phyloP scores from a whole-genome alignment of 1,284 basidiomycete species.

The Rhodotorula glutinis region DNA sequence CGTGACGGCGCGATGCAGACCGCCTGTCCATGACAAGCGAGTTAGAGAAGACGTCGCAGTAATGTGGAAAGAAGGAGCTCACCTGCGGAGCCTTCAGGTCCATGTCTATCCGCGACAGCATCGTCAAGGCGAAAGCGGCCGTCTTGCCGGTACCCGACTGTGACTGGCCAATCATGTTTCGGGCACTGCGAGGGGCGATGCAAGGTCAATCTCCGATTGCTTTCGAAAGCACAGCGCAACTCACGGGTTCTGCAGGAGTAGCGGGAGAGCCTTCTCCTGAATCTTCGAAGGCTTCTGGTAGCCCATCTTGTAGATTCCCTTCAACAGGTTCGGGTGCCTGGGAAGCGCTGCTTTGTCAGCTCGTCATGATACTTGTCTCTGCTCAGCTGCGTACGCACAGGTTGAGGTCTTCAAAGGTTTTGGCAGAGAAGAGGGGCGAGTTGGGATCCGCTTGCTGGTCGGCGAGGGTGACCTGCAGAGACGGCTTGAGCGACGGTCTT shows the following conservation, averaged over 20 bases:
- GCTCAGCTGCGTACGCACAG: conserved; percentile 58
- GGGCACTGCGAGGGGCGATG: conserved; percentile 58
- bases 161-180: conserved; percentile 98
- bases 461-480: conserved; percentile 82
- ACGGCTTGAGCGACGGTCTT: neutral
- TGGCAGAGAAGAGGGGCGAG: conserved; percentile 89
- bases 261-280: conserved; percentile 91
- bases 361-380: too few species aligned
- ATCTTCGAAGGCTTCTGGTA: conserved; percentile 99
- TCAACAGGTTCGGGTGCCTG: conserved; percentile 83
- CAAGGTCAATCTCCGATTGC: neutral
- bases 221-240: conserved; percentile 43
- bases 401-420: conserved; percentile 91
- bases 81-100: conserved; percentile 79
- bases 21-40: conserved; percentile 57
- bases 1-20: conserved; percentile 91
- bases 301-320: conserved; percentile 94
- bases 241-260: conserved; percentile 86
- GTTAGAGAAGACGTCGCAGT: neutral
- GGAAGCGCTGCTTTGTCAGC: conserved; percentile 6
- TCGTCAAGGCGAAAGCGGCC: conserved; percentile 94
- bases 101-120: conserved; percentile 92
- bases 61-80: conserved; percentile 27
- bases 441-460: conserved; percentile 96
- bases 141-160: conserved; percentile 99